Evolutionary conservation across 2,329 filamentous ascomycete species (phyloP).

Genomic region (Coniella lustricola): DNA sequence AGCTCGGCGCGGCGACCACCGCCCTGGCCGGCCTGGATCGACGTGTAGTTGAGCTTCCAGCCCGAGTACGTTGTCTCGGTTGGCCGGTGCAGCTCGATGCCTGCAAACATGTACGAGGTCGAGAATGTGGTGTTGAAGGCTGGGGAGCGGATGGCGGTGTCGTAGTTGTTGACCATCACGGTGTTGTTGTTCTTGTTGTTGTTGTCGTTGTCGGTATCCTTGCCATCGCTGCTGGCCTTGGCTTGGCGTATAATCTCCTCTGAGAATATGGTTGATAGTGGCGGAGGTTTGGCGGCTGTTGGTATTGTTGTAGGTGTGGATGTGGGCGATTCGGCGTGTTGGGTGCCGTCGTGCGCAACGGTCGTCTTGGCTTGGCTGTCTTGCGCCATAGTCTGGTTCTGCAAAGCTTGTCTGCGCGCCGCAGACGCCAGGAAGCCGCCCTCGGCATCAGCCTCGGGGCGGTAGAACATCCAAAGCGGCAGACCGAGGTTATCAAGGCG

Average conservation of each 20-base stretch:
- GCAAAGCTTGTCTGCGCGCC: background rate
- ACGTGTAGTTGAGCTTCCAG: conserved; percentile 43
- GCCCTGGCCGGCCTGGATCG: conserved; percentile 43
- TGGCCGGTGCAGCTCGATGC: conserved; percentile 45
- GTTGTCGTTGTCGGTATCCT: too few species aligned
- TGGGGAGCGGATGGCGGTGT: background rate
- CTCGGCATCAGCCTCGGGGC: background rate
- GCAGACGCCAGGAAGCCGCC: background rate
- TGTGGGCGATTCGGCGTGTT: background rate
- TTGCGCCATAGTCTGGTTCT: background rate
- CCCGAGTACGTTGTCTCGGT: conserved; percentile 35
- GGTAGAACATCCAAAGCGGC: conserved; percentile 18
- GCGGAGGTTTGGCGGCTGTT: too few species aligned
- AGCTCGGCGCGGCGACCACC: conserved; percentile 46
- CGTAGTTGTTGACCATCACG: background rate
- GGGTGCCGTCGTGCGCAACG: too few species aligned
- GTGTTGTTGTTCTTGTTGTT: background rate
- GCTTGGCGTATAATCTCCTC: background rate
- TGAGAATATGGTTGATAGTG: too few species aligned
- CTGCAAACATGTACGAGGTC: conserved; percentile 36
- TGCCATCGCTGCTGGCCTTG: too few species aligned
- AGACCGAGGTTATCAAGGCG: conserved; percentile 20
- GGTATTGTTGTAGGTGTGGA: background rate
- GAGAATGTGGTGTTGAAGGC: conserved; percentile 8
- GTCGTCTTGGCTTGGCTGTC: background rate